Evolutionary conservation across 139 green algal genomes (phyloP).

Genomic region (Tetraselmis striata): DNA sequence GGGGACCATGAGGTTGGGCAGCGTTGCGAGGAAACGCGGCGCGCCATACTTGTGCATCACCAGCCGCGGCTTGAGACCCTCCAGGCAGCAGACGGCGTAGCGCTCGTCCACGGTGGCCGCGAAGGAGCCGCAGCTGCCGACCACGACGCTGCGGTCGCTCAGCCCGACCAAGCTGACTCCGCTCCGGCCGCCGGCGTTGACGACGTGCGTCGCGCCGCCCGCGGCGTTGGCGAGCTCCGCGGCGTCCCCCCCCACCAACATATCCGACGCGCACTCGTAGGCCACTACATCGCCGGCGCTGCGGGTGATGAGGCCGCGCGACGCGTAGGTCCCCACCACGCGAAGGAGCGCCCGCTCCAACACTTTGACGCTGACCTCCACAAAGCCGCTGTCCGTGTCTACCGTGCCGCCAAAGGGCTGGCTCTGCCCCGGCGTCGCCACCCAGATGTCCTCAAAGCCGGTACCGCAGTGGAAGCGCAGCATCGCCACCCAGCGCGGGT

Average conservation of each 20-base stretch:
- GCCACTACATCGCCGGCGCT: neutral
- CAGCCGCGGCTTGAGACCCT: neutral
- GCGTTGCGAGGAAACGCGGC: neutral
- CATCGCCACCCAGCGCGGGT: neutral
- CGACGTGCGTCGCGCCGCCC: neutral
- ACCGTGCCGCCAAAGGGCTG: neutral
- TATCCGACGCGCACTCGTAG: neutral
- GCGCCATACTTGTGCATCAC: neutral
- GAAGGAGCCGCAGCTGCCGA: neutral
- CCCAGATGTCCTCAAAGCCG: neutral
- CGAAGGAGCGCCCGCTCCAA: neutral
- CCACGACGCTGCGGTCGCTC: neutral
- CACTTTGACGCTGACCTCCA: neutral
- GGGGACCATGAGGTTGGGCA: neutral
- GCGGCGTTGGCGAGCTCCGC: neutral
- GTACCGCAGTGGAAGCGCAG: neutral
- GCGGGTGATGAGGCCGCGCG: neutral
- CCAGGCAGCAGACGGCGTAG: neutral
- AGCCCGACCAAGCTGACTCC: neutral
- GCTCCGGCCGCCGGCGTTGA: neutral
- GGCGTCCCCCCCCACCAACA: neutral
- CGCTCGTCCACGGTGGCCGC: neutral
- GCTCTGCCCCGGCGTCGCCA: neutral
- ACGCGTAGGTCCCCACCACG: neutral
- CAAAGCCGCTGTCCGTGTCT: neutral